These are phyloP conservation scores for Tetrapisispora taiwanensis DNA, from an alignment of 805 yeast genomes.

Conservation along the genomic window DNA sequence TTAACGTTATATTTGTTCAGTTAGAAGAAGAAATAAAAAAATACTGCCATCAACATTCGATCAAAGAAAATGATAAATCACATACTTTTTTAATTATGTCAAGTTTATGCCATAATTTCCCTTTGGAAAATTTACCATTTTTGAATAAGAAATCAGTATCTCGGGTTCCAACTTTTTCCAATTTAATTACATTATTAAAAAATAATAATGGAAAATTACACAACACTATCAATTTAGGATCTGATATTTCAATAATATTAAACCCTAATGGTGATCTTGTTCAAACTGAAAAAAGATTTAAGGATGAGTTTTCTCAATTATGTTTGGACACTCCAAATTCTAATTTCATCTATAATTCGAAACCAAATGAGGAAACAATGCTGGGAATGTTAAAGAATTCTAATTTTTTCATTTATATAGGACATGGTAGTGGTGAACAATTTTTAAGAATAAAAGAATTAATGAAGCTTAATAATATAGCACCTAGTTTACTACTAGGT, in stretches of 20 bases:
- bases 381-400: conserved; percentile 32
- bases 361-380: conserved; percentile 51
- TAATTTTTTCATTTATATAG: conserved; percentile 63
- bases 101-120: conserved; percentile 54
- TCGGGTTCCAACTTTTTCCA: conserved; percentile 58
- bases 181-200: conserved; percentile 33
- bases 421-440: conserved; percentile 96
- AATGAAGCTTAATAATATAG: conserved; percentile 34
- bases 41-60: conserved; percentile 12
- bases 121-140: conserved; percentile 79
- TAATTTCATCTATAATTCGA: conserved; percentile 42
- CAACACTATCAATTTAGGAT: conserved; percentile 15
- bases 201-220: conserved; percentile 4
- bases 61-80: conserved; percentile 12
- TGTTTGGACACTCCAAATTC: conserved; percentile 32
- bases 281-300: conserved; percentile 54
- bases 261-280: conserved; percentile 76
- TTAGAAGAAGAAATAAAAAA: conserved; percentile 38
- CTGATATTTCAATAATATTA: conserved; percentile 49
- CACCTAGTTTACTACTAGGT: conserved; percentile 68
- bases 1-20: conserved; percentile 44
- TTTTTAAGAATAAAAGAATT: conserved; percentile 51
- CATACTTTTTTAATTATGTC: conserved; percentile 70
- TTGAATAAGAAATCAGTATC: conserved; percentile 49
- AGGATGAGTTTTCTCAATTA: conserved; percentile 30